These are phyloP conservation scores for Pyricularia grisea DNA, from an alignment of 2,329 filamentous ascomycete genomes.

Conservation along the genomic window DNA sequence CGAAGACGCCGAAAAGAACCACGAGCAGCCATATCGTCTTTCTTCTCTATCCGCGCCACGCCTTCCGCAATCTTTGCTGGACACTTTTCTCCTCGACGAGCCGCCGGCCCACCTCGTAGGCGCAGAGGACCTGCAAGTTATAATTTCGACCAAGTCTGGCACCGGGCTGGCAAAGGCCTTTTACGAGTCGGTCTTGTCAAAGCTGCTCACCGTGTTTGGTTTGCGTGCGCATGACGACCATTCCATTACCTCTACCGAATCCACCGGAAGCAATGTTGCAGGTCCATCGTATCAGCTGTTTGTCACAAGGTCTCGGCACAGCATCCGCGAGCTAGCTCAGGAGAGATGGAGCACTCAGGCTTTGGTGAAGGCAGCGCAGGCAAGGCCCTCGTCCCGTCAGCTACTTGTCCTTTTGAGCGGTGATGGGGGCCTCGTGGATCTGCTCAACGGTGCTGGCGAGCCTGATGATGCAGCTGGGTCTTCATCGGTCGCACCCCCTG, in stretches of 20 bases:
- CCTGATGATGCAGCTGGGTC: constrained; percentile 11
- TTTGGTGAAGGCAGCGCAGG: constrained; percentile 24
- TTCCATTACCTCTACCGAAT: neutral
- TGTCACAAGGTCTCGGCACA: constrained; percentile 53
- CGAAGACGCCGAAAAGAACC: neutral
- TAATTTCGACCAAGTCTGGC: constrained; percentile 61
- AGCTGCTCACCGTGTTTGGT: constrained; percentile 39
- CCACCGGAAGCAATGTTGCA: neutral
- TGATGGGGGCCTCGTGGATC: constrained; percentile 77
- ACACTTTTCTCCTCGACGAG: constrained; percentile 23
- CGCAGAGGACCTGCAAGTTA: constrained; percentile 40
- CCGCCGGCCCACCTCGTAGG: constrained; percentile 20
- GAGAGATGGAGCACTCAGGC: constrained; percentile 15
- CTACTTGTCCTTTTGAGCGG: constrained; percentile 74
- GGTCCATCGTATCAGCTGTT: constrained; percentile 38
- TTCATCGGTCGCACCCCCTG: constrained; percentile 21
- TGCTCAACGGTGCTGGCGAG: constrained; percentile 53
- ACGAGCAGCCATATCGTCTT: constrained; percentile 11
- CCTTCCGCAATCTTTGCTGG: constrained; percentile 26
- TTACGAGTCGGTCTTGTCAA: constrained; percentile 44
- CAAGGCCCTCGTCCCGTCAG: constrained; percentile 26
- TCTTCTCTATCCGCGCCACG: constrained; percentile 9
- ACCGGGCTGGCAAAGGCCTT: constrained; percentile 45
- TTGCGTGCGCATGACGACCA: constrained; percentile 16
- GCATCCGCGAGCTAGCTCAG: constrained; percentile 53